Base-by-base conservation (phyloP, 768 basidiomycete genomes). In the Fomitopsis serialis region DNA sequence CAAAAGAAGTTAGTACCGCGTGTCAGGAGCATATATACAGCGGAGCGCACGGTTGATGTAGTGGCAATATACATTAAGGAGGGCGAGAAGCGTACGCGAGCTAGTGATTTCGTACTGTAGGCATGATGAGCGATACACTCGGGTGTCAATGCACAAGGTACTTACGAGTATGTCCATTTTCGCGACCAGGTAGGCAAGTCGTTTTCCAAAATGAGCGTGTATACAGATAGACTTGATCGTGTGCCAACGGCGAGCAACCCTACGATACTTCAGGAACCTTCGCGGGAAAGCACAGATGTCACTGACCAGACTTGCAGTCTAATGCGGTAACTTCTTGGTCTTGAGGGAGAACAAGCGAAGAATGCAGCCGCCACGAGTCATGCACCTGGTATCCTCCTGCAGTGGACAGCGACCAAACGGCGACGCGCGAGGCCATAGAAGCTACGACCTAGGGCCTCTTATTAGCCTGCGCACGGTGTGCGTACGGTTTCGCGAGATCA, bases 161-260 rank as follows among this genome's bases (percentile, higher is more conserved):
- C 77, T 48, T 74, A 91, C 90, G 72, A 61, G 49, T 74, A 68
- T 19, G 74, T 74, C 91, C 91, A 93, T 70, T 91, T 91, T 65
- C 75, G 74, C 13, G 82, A 84, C 91, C 91, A 93, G 0, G 84
- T 88, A 15, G 84, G 87, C 17, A 92, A 78, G 66, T 91, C 88
- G 61, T 90, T 86, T 59, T 92, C 88, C 27, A 89, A 74, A 52
- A 86, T 81, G 25, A 92, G 71, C 2, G 88, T 88, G 61, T 89
- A 89, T 0, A 92, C 80, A 1, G 87, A 84, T 13, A 93, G 71
- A 36, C 78, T 77, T 42, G 67, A 69, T 32, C 74, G 65, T 42
- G 75, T 84, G 13, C 87, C 89, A 34, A 92, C 79, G 21, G 84
- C 85, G 56, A 93, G 80, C 29, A 90, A 71, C 51, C 90, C 90